phyloP scores from a whole-genome alignment of 2,329 filamentous ascomycete species.

The Sporothrix curviconia region DNA sequence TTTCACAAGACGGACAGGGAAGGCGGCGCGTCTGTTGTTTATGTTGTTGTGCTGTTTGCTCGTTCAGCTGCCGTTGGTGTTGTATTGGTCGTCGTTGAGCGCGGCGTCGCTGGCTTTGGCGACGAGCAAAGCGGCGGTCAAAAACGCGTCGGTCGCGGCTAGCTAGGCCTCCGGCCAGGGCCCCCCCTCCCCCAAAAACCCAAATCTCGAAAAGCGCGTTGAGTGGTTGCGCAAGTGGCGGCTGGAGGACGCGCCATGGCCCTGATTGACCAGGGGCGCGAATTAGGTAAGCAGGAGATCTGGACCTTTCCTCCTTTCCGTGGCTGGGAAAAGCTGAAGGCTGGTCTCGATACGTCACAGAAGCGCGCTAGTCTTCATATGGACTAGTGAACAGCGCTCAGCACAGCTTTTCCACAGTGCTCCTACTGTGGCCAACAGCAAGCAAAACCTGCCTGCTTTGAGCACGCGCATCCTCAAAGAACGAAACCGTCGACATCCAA shows the following conservation, averaged over 20 bases:
- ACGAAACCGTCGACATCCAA: not conserved
- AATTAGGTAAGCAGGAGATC: slow-evolving; percentile 9
- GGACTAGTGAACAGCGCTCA: not conserved
- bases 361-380: not conserved
- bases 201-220: slow-evolving; percentile 20
- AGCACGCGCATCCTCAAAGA: not conserved
- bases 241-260: not conserved
- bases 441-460: not conserved
- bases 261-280: not conserved
- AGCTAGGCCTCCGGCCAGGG: not conserved
- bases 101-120: not conserved
- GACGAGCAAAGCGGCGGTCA: slow-evolving; percentile 4
- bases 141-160: slow-evolving; percentile 18
- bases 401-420: too few species aligned
- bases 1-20: not conserved
- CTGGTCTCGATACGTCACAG: slow-evolving; percentile 15
- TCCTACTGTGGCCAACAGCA: too few species aligned
- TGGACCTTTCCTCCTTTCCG: not conserved
- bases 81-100: not conserved
- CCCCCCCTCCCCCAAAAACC: not conserved
- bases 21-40: slow-evolving; percentile 2
- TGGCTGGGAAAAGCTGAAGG: slow-evolving; percentile 1
- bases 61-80: not conserved
- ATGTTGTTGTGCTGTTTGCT: too few species aligned
- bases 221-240: slow-evolving; percentile 16